Conservation (phyloP, 1,284 basidiomycete species). For the Moniliella sp. region DNA sequence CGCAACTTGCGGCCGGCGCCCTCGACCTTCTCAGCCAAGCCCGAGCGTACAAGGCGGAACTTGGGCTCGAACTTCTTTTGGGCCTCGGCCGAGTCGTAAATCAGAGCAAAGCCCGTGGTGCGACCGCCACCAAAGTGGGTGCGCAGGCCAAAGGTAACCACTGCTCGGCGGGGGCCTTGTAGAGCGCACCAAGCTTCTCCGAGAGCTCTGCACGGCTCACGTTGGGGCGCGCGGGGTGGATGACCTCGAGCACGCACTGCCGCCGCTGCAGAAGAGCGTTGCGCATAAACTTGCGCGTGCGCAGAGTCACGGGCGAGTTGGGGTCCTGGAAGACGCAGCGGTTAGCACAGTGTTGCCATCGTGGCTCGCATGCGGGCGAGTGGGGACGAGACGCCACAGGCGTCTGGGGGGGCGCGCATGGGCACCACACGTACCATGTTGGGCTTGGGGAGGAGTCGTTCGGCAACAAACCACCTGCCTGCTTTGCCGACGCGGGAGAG, state of each 20-base stretch:
- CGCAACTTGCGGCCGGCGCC: conserved; percentile 88
- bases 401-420: too few relatives aligned
- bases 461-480: too few relatives aligned
- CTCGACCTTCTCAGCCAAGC: conserved; percentile 61
- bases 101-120: conserved; percentile 82
- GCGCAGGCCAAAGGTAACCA: conserved; percentile 44
- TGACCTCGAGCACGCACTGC: conserved; percentile 61
- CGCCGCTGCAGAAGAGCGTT: conserved; percentile 84
- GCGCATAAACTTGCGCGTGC: conserved; percentile 97
- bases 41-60: conserved; percentile 78
- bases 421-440: too few relatives aligned
- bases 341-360: too few relatives aligned
- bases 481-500: too few relatives aligned
- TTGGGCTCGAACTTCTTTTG: conserved; percentile 87
- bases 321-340: too few relatives aligned
- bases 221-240: conserved; percentile 88
- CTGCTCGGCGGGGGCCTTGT: conserved; percentile 47
- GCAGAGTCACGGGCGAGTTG: conserved; percentile 77
- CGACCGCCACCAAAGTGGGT: conserved; percentile 96
- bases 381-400: too few relatives aligned
- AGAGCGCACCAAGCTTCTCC: conserved; percentile 63
- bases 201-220: conserved; percentile 78
- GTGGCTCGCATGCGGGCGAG: too few relatives aligned
- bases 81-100: conserved; percentile 85
- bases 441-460: too few relatives aligned